Evolutionary conservation across 1,284 basidiomycete genomes (phyloP).

Genomic region (Boletus austroedulis): DNA sequence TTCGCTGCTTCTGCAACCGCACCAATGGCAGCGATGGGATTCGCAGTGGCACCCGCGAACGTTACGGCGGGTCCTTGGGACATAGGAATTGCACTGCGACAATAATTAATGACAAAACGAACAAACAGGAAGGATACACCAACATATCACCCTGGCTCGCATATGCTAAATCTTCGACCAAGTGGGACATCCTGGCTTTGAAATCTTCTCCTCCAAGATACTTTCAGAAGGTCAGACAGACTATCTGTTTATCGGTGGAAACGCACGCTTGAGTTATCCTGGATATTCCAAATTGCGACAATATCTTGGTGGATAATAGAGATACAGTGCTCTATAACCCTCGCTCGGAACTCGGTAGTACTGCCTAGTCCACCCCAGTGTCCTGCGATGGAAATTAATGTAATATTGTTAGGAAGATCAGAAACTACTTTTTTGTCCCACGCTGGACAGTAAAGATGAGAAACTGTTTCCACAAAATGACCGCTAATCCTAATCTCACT

Average conservation of each 20-base stretch:
- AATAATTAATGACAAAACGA: background rate
- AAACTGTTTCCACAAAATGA: too few species aligned
- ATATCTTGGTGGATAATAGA: conserved; percentile 8
- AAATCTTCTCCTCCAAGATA: conserved; percentile 7
- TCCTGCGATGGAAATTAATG: background rate
- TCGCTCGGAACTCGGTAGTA: background rate
- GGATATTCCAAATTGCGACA: conserved; percentile 6
- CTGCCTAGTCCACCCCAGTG: conserved; percentile 1
- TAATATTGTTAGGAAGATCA: background rate
- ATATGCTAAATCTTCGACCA: conserved; percentile 4
- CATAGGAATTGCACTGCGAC: background rate
- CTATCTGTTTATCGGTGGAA: too few species aligned
- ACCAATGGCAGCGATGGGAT: conserved; percentile 1
- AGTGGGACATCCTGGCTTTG: conserved; percentile 8
- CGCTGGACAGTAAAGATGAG: too few species aligned
- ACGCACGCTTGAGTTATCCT: conserved; percentile 2
- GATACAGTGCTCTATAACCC: background rate
- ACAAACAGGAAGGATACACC: background rate
- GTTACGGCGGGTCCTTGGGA: background rate
- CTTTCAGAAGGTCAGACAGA: too few species aligned
- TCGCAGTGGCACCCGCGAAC: conserved; percentile 1
- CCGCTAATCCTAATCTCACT: background rate
- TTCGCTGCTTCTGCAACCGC: conserved; percentile 2
- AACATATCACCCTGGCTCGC: too few species aligned
- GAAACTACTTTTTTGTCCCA: too few species aligned